A percentile compares a stretch with the other conserved stretches of the same genome.
These are phyloP conservation scores for Mucor sp. DNA, from an alignment of 371 early-diverging fungal genomes.

Conservation along the genomic window DNA sequence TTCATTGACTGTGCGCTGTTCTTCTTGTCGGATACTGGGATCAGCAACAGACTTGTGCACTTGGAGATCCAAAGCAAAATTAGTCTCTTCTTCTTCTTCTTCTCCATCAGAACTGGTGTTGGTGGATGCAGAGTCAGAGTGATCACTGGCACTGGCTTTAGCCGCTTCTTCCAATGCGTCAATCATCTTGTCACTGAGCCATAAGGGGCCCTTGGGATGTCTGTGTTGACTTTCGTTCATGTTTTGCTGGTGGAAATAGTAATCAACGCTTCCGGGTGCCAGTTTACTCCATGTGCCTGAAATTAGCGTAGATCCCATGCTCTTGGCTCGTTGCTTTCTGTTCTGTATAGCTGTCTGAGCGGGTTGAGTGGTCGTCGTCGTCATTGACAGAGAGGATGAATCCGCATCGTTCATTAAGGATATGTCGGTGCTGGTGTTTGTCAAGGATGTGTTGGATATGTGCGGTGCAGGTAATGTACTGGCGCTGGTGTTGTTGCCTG, in stretches of 20 bases:
- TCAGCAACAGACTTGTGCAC: not conserved
- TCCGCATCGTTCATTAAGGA: not conserved
- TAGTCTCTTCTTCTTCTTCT: not conserved
- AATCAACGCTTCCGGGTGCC: not conserved
- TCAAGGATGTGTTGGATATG: not conserved
- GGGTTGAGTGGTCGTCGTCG: not conserved
- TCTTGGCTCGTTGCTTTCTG: conserved; percentile 4
- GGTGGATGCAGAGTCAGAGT: not conserved
- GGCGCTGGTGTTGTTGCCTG: not conserved
- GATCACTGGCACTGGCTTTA: not conserved
- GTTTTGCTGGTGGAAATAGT: conserved; percentile 8
- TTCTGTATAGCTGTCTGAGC: not conserved
- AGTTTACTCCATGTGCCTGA: conserved; percentile 8
- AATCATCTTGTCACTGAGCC: conserved; percentile 5
- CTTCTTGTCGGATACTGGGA: conserved; percentile 12
- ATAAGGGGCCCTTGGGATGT: conserved; percentile 12
- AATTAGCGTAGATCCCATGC: conserved; percentile 8
- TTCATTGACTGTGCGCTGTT: conserved; percentile 27
- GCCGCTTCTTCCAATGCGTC: not conserved
- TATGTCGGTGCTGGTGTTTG: not conserved
- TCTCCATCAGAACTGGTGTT: not conserved
- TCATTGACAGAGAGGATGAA: not conserved
- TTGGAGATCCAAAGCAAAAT: not conserved
- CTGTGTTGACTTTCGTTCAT: conserved; percentile 14
- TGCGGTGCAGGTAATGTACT: not conserved